Percentiles rank a stretch among this genome's conserved stretches.
Evolutionary conservation across 495 filamentous ascomycete species (phyloP).

Genomic region (Opeltia flavorubescens): DNA sequence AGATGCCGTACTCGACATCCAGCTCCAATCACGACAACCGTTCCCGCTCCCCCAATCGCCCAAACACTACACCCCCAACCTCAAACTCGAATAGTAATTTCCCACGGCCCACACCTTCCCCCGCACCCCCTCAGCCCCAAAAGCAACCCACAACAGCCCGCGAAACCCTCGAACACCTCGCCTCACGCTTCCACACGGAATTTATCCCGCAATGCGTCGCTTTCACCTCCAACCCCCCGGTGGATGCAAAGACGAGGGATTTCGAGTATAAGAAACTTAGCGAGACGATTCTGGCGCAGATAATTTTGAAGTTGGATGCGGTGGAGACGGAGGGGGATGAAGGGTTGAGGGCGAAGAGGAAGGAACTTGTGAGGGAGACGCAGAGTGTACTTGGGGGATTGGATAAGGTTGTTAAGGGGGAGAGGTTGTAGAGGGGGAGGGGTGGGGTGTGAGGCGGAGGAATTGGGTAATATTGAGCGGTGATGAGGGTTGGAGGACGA

Average conservation of each 20-base stretch:
- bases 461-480: not conserved
- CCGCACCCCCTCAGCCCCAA: constrained; percentile 11
- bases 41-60: no score
- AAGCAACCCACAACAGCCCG: constrained; percentile 25
- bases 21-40: no score
- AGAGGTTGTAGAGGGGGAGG: no score
- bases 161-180: constrained; percentile 60
- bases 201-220: constrained; percentile 51
- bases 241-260: constrained; percentile 52
- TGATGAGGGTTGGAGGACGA: not conserved
- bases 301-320: constrained; percentile 72
- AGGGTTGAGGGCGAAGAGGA: constrained; percentile 41
- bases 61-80: constrained; percentile 6
- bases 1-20: constrained; percentile 11
- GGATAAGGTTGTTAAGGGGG: constrained; percentile 30
- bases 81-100: constrained; percentile 8
- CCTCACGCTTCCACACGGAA: constrained; percentile 47
- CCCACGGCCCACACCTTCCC: constrained; percentile 8
- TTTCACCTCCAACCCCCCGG: constrained; percentile 52
- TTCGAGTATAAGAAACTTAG: constrained; percentile 68
- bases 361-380: constrained; percentile 61
- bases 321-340: constrained; percentile 41
- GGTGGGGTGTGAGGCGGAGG: not conserved
- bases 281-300: constrained; percentile 72
- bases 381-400: constrained; percentile 50